Percentiles rank a stretch among this genome's conserved stretches.
Conservation (phyloP, 2,329 filamentous ascomycete species). For the Colletotrichum siamense region DNA sequence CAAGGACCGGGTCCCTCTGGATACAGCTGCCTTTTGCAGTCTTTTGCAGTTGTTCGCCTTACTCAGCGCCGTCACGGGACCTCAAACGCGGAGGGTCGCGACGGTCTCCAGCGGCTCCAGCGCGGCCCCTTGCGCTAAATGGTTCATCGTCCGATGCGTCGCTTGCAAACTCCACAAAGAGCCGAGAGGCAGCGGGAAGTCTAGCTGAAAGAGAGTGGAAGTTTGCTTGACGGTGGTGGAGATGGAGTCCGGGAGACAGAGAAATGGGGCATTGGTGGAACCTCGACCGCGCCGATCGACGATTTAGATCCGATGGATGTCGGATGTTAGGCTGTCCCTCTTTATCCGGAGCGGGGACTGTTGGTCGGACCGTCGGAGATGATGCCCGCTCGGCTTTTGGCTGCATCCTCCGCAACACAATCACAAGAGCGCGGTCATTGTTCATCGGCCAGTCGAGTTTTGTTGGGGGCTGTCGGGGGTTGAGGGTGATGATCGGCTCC, state of each 20-base stretch:
- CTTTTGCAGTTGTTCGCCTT: background rate
- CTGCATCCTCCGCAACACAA: background rate
- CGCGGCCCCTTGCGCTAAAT: background rate
- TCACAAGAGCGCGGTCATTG: background rate
- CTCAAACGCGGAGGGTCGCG: background rate
- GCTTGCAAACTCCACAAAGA: background rate
- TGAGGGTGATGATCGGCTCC: background rate
- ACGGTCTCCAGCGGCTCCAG: background rate
- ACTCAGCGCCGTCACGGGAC: background rate
- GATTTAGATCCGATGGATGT: background rate
- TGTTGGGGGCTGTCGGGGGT: background rate
- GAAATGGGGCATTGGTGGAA: background rate
- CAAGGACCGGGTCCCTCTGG: background rate
- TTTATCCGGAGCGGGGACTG: background rate
- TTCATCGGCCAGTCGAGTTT: background rate
- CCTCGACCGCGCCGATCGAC: background rate
- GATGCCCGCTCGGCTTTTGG: background rate
- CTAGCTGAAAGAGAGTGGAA: background rate
- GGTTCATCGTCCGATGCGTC: background rate
- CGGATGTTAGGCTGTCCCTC: background rate
- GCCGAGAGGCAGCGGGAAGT: background rate
- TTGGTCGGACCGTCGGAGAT: background rate
- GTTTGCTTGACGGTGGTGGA: background rate
- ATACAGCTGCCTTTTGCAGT: background rate
- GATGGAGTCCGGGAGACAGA: background rate